phyloP scores from a whole-genome alignment of 192 early-diverging fungal species.

The Mortierella claussenii region DNA sequence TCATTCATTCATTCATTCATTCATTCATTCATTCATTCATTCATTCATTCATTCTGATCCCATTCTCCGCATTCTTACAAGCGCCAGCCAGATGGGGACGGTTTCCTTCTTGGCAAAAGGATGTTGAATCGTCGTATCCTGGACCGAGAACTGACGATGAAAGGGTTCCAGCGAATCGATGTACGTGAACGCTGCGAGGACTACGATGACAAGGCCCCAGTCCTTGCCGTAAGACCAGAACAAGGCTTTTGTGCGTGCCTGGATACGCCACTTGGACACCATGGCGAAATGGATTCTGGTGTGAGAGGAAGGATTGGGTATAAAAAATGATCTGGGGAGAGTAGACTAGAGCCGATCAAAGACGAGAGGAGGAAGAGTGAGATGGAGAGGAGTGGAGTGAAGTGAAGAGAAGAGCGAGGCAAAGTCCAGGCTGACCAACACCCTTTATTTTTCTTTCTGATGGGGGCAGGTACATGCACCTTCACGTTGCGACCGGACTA shows the following conservation, averaged over 20 bases:
- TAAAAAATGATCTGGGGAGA: background rate
- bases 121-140: conserved; percentile 76
- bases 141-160: conserved; percentile 80
- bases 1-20: conserved; percentile 1
- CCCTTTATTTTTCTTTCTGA: no score
- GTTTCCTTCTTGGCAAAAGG: conserved; percentile 62
- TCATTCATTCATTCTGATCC: background rate
- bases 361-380: conserved; percentile 4
- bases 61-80: conserved; percentile 9
- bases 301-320: background rate
- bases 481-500: no score
- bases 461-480: no score
- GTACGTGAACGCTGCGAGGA: conserved; percentile 67
- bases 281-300: no score
- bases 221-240: conserved; percentile 33
- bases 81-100: conserved; percentile 60
- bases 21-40: conserved; percentile 1
- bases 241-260: conserved; percentile 28
- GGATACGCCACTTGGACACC: background rate
- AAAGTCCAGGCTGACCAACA: no score
- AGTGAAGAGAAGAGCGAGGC: background rate
- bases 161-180: conserved; percentile 72
- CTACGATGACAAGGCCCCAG: conserved; percentile 66
- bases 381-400: no score
- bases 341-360: background rate